phyloP scores from a whole-genome alignment of 805 yeast species.

The Nakazawaea sp. region DNA sequence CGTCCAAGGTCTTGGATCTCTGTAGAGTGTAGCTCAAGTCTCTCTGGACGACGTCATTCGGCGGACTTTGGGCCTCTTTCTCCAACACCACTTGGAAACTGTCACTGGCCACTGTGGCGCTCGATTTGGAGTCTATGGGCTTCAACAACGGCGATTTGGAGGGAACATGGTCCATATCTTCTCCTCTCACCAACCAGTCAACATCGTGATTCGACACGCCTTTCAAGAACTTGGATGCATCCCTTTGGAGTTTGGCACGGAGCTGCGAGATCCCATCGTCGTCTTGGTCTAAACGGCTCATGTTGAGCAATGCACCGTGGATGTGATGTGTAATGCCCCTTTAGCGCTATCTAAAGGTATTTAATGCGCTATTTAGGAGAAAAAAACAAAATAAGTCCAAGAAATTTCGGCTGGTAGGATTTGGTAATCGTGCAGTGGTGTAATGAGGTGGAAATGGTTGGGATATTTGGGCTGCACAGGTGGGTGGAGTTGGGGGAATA shows the following conservation, averaged over 20 bases:
- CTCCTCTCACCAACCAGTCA: conserved; percentile 43
- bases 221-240: conserved; percentile 9
- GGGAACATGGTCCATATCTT: conserved; percentile 7
- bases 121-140: conserved; percentile 1
- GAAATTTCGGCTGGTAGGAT: too few relatives aligned
- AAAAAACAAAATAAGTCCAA: too few relatives aligned
- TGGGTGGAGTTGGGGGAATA: too few relatives aligned
- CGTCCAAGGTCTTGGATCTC: conserved; percentile 11
- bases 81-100: conserved; percentile 1
- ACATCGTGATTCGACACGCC: conserved; percentile 37
- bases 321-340: too few relatives aligned
- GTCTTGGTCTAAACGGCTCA: neutral
- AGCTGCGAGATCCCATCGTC: conserved; percentile 7
- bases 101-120: conserved; percentile 9
- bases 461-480: too few relatives aligned
- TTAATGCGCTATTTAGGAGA: too few relatives aligned
- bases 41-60: neutral
- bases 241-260: conserved; percentile 10
- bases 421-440: too few relatives aligned
- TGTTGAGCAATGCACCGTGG: too few relatives aligned
- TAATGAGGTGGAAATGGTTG: too few relatives aligned
- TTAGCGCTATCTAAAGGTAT: too few relatives aligned
- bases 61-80: neutral
- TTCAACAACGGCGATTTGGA: neutral
- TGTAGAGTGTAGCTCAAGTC: neutral